phyloP scores from a whole-genome alignment of 176 grass and related monocot species.

The Oryza coarctata region DNA sequence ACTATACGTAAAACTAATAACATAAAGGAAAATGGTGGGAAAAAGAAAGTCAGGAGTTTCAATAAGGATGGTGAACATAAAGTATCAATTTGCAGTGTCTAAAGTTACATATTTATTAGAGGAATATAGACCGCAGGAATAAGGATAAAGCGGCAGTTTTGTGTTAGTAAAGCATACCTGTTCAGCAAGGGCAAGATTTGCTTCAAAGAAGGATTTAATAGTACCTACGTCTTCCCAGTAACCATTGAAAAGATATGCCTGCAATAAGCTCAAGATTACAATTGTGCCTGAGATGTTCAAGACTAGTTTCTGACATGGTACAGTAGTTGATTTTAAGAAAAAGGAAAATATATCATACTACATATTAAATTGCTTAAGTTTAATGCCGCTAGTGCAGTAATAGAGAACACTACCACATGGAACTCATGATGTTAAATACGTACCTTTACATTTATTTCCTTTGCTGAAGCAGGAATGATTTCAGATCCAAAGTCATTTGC shows the following conservation, averaged over 20 bases:
- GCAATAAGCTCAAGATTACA: constrained; percentile 1
- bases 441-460: constrained; percentile 73
- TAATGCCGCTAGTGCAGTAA: neutral
- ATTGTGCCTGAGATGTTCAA: neutral
- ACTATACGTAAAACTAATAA: neutral
- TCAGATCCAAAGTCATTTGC: constrained; percentile 98
- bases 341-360: neutral
- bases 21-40: neutral
- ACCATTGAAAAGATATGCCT: constrained; percentile 96
- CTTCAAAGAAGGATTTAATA: constrained; percentile 91
- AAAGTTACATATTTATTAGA: neutral
- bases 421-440: constrained; percentile 1
- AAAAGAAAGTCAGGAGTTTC: neutral
- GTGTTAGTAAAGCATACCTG: constrained; percentile 46
- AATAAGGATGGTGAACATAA: neutral
- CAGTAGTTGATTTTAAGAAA: neutral
- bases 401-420: neutral
- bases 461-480: constrained; percentile 87
- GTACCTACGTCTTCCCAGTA: constrained; percentile 99
- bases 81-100: neutral
- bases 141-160: neutral
- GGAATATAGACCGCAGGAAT: neutral
- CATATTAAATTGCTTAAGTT: neutral
- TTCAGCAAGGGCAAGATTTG: constrained; percentile 80
- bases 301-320: constrained; percentile 10